Conservation (phyloP, 352 stramenopile species). For the Plasmopara halstedii region DNA sequence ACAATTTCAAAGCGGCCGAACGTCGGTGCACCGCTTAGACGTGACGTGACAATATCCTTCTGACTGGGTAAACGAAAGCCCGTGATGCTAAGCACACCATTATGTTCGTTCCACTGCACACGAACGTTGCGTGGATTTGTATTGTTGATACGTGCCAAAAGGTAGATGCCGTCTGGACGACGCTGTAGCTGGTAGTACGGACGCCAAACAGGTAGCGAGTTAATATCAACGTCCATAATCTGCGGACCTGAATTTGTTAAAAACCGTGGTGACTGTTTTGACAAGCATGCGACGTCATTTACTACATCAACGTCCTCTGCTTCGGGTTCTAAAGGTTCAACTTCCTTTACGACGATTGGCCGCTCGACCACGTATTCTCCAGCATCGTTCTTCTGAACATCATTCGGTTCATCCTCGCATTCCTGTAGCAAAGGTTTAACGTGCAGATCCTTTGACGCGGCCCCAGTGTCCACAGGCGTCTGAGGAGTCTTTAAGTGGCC, state of each 20-base stretch:
- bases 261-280: constrained; percentile 5
- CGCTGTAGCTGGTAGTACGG: constrained; percentile 59
- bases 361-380: constrained; percentile 13
- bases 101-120: constrained; percentile 35
- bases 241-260: neutral
- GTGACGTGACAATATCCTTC: constrained; percentile 49
- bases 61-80: constrained; percentile 47
- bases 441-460: constrained; percentile 20
- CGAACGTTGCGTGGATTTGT: constrained; percentile 27
- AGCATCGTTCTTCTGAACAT: constrained; percentile 7
- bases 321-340: constrained; percentile 9
- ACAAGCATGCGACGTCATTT: constrained; percentile 10
- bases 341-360: constrained; percentile 4
- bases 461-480: constrained; percentile 9
- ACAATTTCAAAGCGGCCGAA: constrained; percentile 64
- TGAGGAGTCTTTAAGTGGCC: neutral
- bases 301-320: constrained; percentile 12
- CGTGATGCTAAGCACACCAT: constrained; percentile 32
- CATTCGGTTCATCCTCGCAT: constrained; percentile 22
- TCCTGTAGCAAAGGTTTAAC: constrained; percentile 20
- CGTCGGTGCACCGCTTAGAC: constrained; percentile 41
- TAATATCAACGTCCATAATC: constrained; percentile 12
- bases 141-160: constrained; percentile 25
- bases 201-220: constrained; percentile 38
- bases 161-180: constrained; percentile 33